Conservation (phyloP, 2,329 filamentous ascomycete species). For the Aspergillus sp. region DNA sequence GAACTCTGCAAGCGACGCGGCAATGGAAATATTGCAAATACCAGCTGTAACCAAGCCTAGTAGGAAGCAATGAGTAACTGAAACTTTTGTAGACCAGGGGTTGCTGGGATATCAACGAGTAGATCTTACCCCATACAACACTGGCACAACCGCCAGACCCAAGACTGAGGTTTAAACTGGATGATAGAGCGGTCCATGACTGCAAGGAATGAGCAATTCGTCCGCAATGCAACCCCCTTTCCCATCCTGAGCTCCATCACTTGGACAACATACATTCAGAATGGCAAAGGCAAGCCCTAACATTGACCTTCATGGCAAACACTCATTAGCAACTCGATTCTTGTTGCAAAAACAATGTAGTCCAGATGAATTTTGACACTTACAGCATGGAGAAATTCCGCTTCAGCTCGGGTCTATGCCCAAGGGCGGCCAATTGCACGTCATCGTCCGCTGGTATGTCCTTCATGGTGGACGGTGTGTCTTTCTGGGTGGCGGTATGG, state of each 20-base stretch:
- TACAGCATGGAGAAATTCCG: conserved; percentile 57
- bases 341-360: background rate
- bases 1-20: conserved; percentile 70
- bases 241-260: background rate
- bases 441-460: conserved; percentile 41
- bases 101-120: background rate
- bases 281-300: conserved; percentile 63
- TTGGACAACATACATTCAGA: conserved; percentile 48
- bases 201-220: conserved; percentile 14
- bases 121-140: conserved; percentile 69
- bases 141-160: conserved; percentile 70
- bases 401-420: conserved; percentile 59
- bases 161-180: conserved; percentile 60
- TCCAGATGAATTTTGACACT: conserved; percentile 11
- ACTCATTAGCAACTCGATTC: background rate
- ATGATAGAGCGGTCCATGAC: conserved; percentile 62
- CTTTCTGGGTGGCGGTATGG: too few relatives aligned
- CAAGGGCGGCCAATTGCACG: conserved; percentile 54
- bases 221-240: conserved; percentile 2
- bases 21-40: conserved; percentile 69
- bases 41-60: conserved; percentile 56
- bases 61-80: background rate
- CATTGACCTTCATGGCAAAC: conserved; percentile 47
- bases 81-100: background rate
- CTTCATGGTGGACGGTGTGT: conserved; percentile 12